Percentiles rank a stretch among this genome's conserved stretches.
Conservation (phyloP, 2,329 filamentous ascomycete species). For the Lachnum nothofagi region DNA sequence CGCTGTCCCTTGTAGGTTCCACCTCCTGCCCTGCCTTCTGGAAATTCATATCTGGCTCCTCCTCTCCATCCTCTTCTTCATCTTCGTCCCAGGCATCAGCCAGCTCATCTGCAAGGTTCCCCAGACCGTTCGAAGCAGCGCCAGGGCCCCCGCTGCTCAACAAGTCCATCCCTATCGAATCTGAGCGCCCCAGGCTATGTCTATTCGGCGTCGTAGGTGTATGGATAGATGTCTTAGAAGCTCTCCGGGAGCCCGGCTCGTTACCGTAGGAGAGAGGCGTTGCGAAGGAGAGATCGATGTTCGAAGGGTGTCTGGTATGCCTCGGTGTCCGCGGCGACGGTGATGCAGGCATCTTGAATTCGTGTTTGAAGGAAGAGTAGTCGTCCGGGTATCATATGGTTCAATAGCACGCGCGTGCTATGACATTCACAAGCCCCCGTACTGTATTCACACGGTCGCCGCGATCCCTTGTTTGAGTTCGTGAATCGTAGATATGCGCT, state of each 20-base stretch:
- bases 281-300: constrained; percentile 41
- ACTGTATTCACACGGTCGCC: neutral
- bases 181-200: constrained; percentile 21
- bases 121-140: constrained; percentile 52
- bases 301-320: constrained; percentile 55
- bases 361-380: constrained; percentile 12
- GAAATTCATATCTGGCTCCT: constrained; percentile 41
- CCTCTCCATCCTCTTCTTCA: constrained; percentile 54
- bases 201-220: constrained; percentile 26
- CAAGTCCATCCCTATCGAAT: constrained; percentile 27
- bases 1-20: constrained; percentile 33
- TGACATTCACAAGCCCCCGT: neutral
- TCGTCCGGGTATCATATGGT: constrained; percentile 10
- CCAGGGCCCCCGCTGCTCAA: constrained; percentile 37
- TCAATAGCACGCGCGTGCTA: neutral
- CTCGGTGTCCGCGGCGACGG: constrained; percentile 52
- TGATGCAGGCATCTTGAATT: constrained; percentile 39
- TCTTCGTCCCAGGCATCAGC: constrained; percentile 67
- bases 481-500: too few relatives aligned
- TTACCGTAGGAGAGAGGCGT: constrained; percentile 26
- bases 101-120: constrained; percentile 76
- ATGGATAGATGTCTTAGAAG: constrained; percentile 30
- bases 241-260: constrained; percentile 18
- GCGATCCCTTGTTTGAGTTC: too few relatives aligned
- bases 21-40: constrained; percentile 30